phyloP scores from a whole-genome alignment of 2,329 filamentous ascomycete species.

The Alternaria viburni region DNA sequence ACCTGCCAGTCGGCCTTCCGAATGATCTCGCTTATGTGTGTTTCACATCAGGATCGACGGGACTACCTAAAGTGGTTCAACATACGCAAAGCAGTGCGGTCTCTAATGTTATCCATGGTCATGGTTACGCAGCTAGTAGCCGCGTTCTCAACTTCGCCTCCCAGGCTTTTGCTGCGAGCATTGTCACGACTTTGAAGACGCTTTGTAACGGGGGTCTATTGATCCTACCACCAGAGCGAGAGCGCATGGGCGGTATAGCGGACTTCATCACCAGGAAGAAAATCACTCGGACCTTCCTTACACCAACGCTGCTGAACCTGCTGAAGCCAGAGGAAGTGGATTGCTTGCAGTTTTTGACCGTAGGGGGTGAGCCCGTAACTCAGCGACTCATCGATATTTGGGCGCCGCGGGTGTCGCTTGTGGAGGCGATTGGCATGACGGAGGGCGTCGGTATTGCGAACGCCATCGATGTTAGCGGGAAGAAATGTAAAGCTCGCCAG shows the following conservation, averaged over 20 bases:
- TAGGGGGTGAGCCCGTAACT: slow-evolving; percentile 3
- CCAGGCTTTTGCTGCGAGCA: slow-evolving; percentile 3
- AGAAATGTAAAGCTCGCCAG: neutral
- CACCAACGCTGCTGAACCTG: slow-evolving; percentile 2
- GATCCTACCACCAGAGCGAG: slow-evolving; percentile 3
- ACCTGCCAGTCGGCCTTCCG: neutral
- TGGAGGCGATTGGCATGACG: slow-evolving; percentile 7
- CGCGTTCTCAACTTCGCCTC: slow-evolving; percentile 9
- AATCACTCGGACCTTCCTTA: slow-evolving; percentile 3
- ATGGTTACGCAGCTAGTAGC: neutral
- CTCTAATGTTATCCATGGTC: slow-evolving; percentile 1
- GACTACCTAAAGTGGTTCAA: slow-evolving; percentile 52
- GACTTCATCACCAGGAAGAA: slow-evolving; percentile 5
- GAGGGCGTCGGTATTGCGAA: slow-evolving; percentile 3
- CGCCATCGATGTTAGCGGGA: neutral
- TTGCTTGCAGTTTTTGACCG: slow-evolving; percentile 3
- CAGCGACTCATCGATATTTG: slow-evolving; percentile 5
- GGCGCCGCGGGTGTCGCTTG: slow-evolving; percentile 2
- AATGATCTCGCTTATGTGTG: slow-evolving; percentile 47
- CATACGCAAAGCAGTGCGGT: slow-evolving; percentile 21
- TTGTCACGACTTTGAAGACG: slow-evolving; percentile 4
- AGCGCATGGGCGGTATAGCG: slow-evolving; percentile 8
- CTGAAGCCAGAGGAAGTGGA: slow-evolving; percentile 2
- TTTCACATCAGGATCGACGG: slow-evolving; percentile 56
- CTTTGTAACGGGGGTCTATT: slow-evolving; percentile 2